Conservation (phyloP, 2,329 filamentous ascomycete genomes). For the Pyrenophora seminiperda region DNA sequence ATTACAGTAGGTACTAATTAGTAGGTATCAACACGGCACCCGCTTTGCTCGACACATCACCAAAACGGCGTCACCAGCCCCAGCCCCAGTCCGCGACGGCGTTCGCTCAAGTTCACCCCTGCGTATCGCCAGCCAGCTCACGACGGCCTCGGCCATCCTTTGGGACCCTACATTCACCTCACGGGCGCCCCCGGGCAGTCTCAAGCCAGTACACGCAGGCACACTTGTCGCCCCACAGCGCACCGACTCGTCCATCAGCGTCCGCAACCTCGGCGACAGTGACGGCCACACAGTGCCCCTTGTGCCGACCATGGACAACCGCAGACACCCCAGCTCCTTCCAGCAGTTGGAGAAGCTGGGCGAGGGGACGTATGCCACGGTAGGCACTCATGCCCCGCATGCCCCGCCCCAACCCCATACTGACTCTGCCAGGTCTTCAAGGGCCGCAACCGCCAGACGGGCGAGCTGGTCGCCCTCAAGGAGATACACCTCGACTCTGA, state of each 20-base stretch:
- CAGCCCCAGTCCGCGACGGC: constrained; percentile 14
- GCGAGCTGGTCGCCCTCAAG: constrained; percentile 94
- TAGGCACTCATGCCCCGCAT: constrained; percentile 54
- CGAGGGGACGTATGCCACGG: constrained; percentile 97
- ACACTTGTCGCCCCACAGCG: constrained; percentile 54
- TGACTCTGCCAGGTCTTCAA: constrained; percentile 82
- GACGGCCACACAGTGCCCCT: constrained; percentile 47
- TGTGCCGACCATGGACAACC: constrained; percentile 74
- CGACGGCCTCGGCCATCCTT: constrained; percentile 56
- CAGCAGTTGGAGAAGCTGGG: constrained; percentile 98
- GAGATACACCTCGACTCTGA: constrained; percentile 99
- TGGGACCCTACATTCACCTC: constrained; percentile 57
- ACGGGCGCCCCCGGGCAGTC: constrained; percentile 52
- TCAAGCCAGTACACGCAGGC: constrained; percentile 56
- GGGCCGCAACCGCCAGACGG: constrained; percentile 94
- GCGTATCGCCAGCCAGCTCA: constrained; percentile 53
- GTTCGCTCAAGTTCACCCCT: constrained; percentile 30
- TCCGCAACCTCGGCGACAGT: constrained; percentile 54
- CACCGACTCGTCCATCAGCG: constrained; percentile 58
- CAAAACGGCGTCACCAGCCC: constrained; percentile 23
- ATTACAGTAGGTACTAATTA: too few relatives aligned
- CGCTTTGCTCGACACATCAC: constrained; percentile 1
- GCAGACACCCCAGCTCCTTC: constrained; percentile 93
- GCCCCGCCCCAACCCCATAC: neutral
- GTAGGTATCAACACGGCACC: constrained; percentile 1